Base-by-base conservation (phyloP, 331 rosid genomes). In the Quercus tomentella region DNA sequence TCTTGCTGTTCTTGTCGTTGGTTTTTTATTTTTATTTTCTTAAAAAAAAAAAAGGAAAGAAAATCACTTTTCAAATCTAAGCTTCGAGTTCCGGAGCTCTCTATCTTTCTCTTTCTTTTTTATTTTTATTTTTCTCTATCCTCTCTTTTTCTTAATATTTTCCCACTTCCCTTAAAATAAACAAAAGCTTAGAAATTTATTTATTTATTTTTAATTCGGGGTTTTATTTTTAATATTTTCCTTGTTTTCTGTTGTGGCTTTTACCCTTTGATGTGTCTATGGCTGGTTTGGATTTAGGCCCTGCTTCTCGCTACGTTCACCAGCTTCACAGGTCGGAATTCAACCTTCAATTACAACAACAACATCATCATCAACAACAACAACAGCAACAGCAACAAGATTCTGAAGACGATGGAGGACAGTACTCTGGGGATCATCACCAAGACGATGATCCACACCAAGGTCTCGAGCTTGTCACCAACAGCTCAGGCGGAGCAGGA, bases 201-300 rank as follows among this genome's bases (percentile, higher is more conserved):
- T 57, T 85, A 83, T 35, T 85, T 51, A 72, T 77, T 67, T 81
- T 33, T 67, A 67, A 67, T 67, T 20, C 51, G 15, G 6, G 55
- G 16, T 49, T 22, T 33, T 75, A 80, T 81, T 76, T 84, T 73
- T 73, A 52, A 73, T 73, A 76, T 82, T 84, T 81, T 58, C 91
- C 90, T 88, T 85, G 92, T 91, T 94, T 82, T 88, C 92, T 87
- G 92, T 91, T 91, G 80, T 82, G 61, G 49, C 49, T 21, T 77
- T 26, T 82, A 73, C 81, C 72, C 82, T 89, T 84, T 80, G 80
- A 87, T 87, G 79, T 76, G 77, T 77, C 87, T 80, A 94, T 94
- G 98, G 98, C 98, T 79, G 98, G 96, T 88, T 77, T 89, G 84
- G 98, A 92, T 90, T 92, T 94, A 90, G 92, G 92, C 78, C 81